Evolutionary conservation across 2,329 filamentous ascomycete species (phyloP).

Genomic region (Stachybotrys chartarum): DNA sequence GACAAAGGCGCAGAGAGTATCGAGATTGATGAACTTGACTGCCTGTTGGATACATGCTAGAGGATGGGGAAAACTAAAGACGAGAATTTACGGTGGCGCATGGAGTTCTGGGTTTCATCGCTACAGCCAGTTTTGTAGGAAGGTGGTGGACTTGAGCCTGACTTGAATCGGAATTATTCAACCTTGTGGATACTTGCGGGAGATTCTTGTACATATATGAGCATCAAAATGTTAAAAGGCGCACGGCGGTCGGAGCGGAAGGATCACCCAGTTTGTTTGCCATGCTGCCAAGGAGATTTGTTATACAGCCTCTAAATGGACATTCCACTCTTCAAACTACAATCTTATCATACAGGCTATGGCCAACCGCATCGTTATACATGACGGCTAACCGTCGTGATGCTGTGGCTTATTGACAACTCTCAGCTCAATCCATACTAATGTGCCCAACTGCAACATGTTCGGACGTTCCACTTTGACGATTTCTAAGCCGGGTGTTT

Average conservation of each 20-base stretch:
- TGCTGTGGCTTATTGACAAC: slow-evolving; percentile 19
- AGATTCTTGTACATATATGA: slow-evolving; percentile 20
- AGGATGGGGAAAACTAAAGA: not conserved
- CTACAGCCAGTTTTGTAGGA: too few relatives aligned
- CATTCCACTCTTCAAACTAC: slow-evolving; percentile 14
- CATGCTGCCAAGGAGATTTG: slow-evolving; percentile 2
- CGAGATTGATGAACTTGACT: slow-evolving; percentile 87
- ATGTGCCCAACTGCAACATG: slow-evolving; percentile 48
- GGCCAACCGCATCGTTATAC: too few relatives aligned
- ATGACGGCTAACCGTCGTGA: not conserved
- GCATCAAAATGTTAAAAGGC: not conserved
- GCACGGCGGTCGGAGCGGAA: not conserved
- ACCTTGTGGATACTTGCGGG: slow-evolving; percentile 17
- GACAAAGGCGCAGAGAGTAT: slow-evolving; percentile 79
- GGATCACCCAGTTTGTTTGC: not conserved
- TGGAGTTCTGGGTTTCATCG: not conserved
- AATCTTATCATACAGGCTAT: slow-evolving; percentile 7
- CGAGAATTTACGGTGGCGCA: not conserved
- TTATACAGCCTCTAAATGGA: slow-evolving; percentile 10
- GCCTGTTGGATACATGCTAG: slow-evolving; percentile 71
- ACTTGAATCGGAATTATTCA: not conserved
- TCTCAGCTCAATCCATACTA: slow-evolving; percentile 51
- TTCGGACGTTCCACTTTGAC: slow-evolving; percentile 46
- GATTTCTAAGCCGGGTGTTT: slow-evolving; percentile 48
- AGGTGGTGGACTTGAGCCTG: too few relatives aligned